Percentiles rank a stretch among this genome's conserved stretches.
Conservation (phyloP, 345 rosid genomes). For the Trapa incisa region DNA sequence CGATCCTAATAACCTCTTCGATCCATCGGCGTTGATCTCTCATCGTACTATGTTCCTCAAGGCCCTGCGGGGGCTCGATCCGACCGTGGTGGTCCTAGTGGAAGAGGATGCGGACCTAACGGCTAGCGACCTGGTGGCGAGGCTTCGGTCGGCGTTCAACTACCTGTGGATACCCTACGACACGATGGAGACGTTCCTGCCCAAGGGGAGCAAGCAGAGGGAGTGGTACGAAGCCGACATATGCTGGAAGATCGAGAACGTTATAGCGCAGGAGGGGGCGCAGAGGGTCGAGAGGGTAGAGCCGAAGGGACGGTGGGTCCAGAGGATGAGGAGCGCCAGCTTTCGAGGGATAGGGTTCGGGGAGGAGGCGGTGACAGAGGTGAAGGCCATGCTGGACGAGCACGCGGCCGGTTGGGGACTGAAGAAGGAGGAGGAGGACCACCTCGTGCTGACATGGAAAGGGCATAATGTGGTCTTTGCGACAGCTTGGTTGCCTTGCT, state of each 20-base stretch:
- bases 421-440: conserved; percentile 65
- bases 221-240: conserved; percentile 70
- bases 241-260: conserved; percentile 81
- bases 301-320: conserved; percentile 55
- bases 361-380: conserved; percentile 47
- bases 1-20: conserved; percentile 10
- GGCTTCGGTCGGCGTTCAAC: conserved; percentile 57
- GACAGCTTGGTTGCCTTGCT: conserved; percentile 60
- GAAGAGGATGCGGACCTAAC: conserved; percentile 87
- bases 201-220: conserved; percentile 60
- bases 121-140: conserved; percentile 38
- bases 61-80: conserved; percentile 47
- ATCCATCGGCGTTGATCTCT: conserved; percentile 23
- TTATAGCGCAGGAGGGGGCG: conserved; percentile 57
- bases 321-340: conserved; percentile 51
- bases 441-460: conserved; percentile 83
- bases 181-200: conserved; percentile 57
- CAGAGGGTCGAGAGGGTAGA: conserved; percentile 75
- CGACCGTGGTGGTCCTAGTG: conserved; percentile 50
- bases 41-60: conserved; percentile 42
- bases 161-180: conserved; percentile 94
- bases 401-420: conserved; percentile 93
- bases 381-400: conserved; percentile 69
- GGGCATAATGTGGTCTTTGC: conserved; percentile 94
- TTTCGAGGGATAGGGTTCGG: conserved; percentile 42